Evolutionary conservation across 2,329 filamentous ascomycete species (phyloP).

Genomic region (Colletotrichum orchidophilum): DNA sequence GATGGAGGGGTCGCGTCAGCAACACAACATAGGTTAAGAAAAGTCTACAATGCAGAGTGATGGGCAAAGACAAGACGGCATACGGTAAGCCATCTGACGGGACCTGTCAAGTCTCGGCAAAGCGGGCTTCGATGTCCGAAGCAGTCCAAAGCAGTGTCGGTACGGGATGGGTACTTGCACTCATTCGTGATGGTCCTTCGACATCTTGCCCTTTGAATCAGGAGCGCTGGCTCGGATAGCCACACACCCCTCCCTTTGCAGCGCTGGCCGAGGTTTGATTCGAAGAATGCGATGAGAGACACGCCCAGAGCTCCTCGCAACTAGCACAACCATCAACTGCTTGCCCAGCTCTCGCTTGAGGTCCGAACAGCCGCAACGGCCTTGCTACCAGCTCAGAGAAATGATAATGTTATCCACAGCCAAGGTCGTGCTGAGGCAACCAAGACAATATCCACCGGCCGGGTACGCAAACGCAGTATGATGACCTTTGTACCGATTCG

Average conservation of each 20-base stretch:
- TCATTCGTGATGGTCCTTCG: neutral
- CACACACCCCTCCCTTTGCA: slow-evolving; percentile 1
- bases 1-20: neutral
- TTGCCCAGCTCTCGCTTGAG: slow-evolving; percentile 6
- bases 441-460: slow-evolving; percentile 12
- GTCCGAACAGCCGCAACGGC: slow-evolving; percentile 8
- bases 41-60: neutral
- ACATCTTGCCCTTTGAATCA: slow-evolving; percentile 26
- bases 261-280: neutral
- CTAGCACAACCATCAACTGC: neutral
- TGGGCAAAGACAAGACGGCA: slow-evolving; percentile 5
- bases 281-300: neutral
- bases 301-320: slow-evolving; percentile 26
- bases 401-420: neutral
- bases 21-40: neutral
- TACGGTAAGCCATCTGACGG: slow-evolving; percentile 7
- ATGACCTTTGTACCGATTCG: neutral
- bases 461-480: slow-evolving; percentile 5
- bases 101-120: slow-evolving; percentile 2
- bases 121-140: neutral
- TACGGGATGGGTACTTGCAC: neutral
- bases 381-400: neutral
- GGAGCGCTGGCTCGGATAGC: slow-evolving; percentile 15
- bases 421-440: neutral
- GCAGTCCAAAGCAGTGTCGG: neutral